Conservation (phyloP, 2,329 filamentous ascomycete species). For the Fusarium lyarnte region DNA sequence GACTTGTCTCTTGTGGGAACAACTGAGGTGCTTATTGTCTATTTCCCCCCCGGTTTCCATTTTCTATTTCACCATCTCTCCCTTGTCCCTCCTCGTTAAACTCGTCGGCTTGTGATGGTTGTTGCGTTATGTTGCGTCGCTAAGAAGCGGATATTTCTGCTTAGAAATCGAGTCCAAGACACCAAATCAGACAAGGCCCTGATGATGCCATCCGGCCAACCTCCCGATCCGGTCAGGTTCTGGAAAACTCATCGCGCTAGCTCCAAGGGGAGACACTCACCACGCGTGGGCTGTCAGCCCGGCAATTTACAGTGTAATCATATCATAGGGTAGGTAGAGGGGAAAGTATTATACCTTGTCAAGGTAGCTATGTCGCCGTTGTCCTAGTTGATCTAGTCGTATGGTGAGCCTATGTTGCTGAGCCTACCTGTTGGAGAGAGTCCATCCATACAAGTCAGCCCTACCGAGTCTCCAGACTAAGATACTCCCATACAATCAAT, state of each 20-base stretch:
- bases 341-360: background rate
- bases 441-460: background rate
- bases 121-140: conserved; percentile 9
- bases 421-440: background rate
- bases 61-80: background rate
- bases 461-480: background rate
- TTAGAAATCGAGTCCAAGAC: conserved; percentile 40
- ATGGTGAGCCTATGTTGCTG: no score
- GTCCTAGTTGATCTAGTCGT: background rate
- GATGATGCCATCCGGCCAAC: conserved; percentile 41
- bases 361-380: background rate
- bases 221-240: conserved; percentile 31
- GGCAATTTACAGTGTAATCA: background rate
- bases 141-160: conserved; percentile 29
- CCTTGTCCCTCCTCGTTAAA: background rate
- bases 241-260: conserved; percentile 27
- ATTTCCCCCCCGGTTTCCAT: background rate
- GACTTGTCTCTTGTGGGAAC: conserved; percentile 7
- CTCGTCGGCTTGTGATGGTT: conserved; percentile 19
- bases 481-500: background rate
- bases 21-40: background rate
- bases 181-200: conserved; percentile 35
- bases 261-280: conserved; percentile 19
- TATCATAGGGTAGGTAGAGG: conserved; percentile 11
- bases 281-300: background rate